Evolutionary conservation across 331 rosid species (phyloP).

Genomic region (Pyracantha coccinea): DNA sequence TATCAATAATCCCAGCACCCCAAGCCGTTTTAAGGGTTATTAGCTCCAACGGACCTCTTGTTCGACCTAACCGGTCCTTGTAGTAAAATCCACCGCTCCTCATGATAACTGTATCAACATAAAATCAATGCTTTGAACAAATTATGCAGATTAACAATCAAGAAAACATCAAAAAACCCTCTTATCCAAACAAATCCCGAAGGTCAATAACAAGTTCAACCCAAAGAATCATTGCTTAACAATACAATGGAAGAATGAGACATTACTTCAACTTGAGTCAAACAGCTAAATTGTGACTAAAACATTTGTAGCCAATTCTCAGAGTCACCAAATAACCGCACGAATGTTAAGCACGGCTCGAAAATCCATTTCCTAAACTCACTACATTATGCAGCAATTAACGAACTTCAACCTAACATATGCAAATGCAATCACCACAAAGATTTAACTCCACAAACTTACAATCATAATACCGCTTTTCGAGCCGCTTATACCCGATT

Average conservation of each 20-base stretch:
- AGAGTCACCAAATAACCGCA: neutral
- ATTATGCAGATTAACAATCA: neutral
- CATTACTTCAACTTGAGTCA: neutral
- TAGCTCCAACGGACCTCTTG: slow-evolving; percentile 79
- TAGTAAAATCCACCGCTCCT: slow-evolving; percentile 80
- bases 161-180: neutral
- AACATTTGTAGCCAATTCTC: neutral
- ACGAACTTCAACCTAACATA: neutral
- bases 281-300: neutral
- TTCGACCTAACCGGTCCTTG: slow-evolving; percentile 90
- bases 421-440: neutral
- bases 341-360: neutral
- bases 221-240: neutral
- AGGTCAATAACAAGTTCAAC: neutral
- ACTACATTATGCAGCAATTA: neutral
- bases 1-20: slow-evolving; percentile 93
- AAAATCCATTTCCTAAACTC: neutral
- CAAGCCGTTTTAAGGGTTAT: slow-evolving; percentile 81
- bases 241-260: neutral
- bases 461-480: slow-evolving; percentile 86
- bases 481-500: slow-evolving; percentile 78
- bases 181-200: neutral
- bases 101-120: slow-evolving; percentile 56
- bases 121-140: slow-evolving; percentile 10
- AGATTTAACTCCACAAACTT: slow-evolving; percentile 26